phyloP scores from a whole-genome alignment of 768 basidiomycete species.

The Mycena crocata region DNA sequence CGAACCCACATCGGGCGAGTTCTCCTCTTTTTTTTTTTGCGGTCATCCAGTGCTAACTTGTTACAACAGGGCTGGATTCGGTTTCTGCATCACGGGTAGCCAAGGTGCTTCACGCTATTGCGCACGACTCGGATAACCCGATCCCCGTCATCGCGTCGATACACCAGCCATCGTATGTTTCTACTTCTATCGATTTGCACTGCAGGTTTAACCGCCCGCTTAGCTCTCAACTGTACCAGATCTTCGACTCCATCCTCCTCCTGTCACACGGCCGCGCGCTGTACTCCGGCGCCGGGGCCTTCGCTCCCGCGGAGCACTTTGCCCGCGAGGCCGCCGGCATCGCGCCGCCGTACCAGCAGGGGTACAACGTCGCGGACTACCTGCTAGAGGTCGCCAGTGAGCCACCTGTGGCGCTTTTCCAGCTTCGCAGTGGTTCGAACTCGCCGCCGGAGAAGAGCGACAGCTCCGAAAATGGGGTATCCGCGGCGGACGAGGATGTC shows the following conservation, averaged over 20 bases:
- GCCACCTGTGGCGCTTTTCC: conserved; percentile 63
- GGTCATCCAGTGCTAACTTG: background rate
- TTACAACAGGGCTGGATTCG: conserved; percentile 76
- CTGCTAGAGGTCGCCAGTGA: conserved; percentile 89
- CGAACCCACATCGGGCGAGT: conserved; percentile 78
- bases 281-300: conserved; percentile 83
- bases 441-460: conserved; percentile 5
- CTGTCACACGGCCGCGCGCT: conserved; percentile 82
- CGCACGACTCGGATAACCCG: conserved; percentile 72
- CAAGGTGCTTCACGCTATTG: conserved; percentile 80
- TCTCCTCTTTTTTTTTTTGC: background rate
- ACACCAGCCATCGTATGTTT: conserved; percentile 81
- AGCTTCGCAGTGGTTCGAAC: conserved; percentile 28
- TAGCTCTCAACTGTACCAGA: conserved; percentile 86
- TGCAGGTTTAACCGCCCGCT: background rate
- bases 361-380: conserved; percentile 95
- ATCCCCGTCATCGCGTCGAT: conserved; percentile 89
- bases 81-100: conserved; percentile 87
- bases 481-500: conserved; percentile 26
- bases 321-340: conserved; percentile 52
- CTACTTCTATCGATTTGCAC: conserved; percentile 5
- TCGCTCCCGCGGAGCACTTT: conserved; percentile 78
- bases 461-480: conserved; percentile 27
- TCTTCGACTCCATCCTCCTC: conserved; percentile 85
- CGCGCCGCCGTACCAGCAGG: conserved; percentile 70